A percentile compares a stretch with the other conserved stretches of the same genome.
These are phyloP conservation scores for Mycosphaerella sp. DNA, from an alignment of 2,329 filamentous ascomycete genomes.

Conservation along the genomic window DNA sequence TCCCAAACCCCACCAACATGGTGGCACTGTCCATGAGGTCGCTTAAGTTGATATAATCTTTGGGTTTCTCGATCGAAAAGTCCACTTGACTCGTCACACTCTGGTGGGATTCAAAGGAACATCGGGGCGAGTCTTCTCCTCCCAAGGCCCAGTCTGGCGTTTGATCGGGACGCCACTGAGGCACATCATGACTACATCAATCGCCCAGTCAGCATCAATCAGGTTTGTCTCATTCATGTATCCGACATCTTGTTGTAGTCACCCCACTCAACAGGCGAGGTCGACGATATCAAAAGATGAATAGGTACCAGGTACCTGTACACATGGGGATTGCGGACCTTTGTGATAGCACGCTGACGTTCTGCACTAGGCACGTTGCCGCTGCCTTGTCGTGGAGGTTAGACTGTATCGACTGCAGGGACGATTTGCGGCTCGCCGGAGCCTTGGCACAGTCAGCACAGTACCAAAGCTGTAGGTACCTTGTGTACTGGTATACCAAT, in stretches of 20 bases:
- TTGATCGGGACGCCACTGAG: conserved; percentile 13
- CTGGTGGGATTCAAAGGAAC: conserved; percentile 12
- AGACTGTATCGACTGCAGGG: conserved; percentile 6
- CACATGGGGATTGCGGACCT: conserved; percentile 6
- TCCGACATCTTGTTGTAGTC: background rate
- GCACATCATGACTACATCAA: conserved; percentile 9
- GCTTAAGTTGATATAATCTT: conserved; percentile 12
- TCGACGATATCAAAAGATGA: background rate
- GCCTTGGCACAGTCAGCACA: background rate
- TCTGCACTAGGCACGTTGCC: conserved; percentile 16
- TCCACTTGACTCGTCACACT: conserved; percentile 1
- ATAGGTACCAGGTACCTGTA: no score
- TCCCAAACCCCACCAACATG: background rate
- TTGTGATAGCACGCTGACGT: conserved; percentile 17
- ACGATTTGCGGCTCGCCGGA: conserved; percentile 4
- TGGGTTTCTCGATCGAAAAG: conserved; percentile 13
- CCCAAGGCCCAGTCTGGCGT: conserved; percentile 12
- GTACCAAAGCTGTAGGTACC: background rate
- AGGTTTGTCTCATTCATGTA: no score
- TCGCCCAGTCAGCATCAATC: conserved; percentile 4
- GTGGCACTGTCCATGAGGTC: conserved; percentile 5
- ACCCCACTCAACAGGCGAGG: conserved; percentile 1
- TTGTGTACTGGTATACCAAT: no score
- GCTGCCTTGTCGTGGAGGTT: conserved; percentile 13
- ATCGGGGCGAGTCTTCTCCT: conserved; percentile 16